Percentiles rank a stretch among this genome's conserved stretches.
Evolutionary conservation across 106 monocot genomes (phyloP).

Genomic region (Chionographis japonica): DNA sequence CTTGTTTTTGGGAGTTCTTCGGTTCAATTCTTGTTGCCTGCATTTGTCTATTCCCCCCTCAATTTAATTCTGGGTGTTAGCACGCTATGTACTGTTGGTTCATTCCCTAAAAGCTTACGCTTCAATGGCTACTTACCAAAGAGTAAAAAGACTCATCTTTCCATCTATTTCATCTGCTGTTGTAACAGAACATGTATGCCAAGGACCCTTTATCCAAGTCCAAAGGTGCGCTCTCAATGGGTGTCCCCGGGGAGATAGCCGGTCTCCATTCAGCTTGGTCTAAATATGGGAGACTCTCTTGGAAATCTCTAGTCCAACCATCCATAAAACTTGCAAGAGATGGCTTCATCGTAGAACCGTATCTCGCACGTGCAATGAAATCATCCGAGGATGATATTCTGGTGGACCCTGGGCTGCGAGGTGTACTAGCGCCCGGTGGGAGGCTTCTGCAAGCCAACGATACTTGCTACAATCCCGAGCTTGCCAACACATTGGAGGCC

Average conservation of each 20-base stretch:
- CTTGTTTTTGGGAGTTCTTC: no score
- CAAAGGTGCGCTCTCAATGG: conserved; percentile 63
- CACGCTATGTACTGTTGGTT: no score
- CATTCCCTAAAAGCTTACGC: no score
- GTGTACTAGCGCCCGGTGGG: conserved; percentile 51
- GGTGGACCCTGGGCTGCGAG: conserved; percentile 59
- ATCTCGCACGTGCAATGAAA: conserved; percentile 29
- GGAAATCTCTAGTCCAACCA: conserved; percentile 71
- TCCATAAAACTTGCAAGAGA: conserved; percentile 65
- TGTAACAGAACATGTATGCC: conserved; percentile 77
- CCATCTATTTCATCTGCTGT: no score
- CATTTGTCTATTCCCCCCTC: no score
- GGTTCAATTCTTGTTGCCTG: no score
- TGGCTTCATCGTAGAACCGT: conserved; percentile 55
- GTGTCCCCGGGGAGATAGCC: conserved; percentile 63
- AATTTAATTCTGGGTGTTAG: no score
- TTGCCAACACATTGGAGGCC: conserved; percentile 57
- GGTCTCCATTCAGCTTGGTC: conserved; percentile 60
- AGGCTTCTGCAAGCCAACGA: conserved; percentile 42
- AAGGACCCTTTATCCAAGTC: conserved; percentile 41
- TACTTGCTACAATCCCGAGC: conserved; percentile 50
- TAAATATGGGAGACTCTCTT: conserved; percentile 58
- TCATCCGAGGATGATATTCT: conserved; percentile 21
- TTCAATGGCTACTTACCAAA: no score
- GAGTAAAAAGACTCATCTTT: no score